These are phyloP conservation scores for Arachis monticola DNA, from an alignment of 331 rosid species.

Conservation along the genomic window DNA sequence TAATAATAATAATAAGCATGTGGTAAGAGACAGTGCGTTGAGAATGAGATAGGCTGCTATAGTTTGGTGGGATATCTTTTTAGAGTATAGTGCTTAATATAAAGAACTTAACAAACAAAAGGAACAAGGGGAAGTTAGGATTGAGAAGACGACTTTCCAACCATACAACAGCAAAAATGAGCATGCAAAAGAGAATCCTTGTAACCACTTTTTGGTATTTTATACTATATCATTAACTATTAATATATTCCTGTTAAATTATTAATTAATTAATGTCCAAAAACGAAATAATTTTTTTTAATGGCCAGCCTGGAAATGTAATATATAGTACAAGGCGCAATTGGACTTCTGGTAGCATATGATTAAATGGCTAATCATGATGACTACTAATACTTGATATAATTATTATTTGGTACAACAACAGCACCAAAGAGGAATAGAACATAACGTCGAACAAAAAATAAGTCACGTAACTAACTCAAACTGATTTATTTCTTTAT, in stretches of 20 bases:
- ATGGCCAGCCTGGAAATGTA: constrained; percentile 33
- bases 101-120: constrained; percentile 42
- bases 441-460: not conserved
- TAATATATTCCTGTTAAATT: constrained; percentile 1
- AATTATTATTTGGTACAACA: constrained; percentile 12
- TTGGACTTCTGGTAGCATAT: constrained; percentile 13
- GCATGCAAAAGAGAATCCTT: constrained; percentile 47
- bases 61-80: constrained; percentile 49
- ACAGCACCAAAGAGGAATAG: not conserved
- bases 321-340: constrained; percentile 29
- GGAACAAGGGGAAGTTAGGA: constrained; percentile 58
- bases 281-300: too few species aligned
- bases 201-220: constrained; percentile 41
- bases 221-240: constrained; percentile 20
- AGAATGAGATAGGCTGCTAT: constrained; percentile 22
- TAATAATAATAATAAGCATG: constrained; percentile 18
- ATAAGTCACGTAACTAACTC: not conserved
- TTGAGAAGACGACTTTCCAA: constrained; percentile 81
- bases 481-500: not conserved
- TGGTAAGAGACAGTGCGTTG: not conserved
- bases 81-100: constrained; percentile 43
- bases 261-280: not conserved
- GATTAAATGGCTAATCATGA: constrained; percentile 38
- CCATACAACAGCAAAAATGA: constrained; percentile 65
- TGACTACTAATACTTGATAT: constrained; percentile 12